phyloP scores from a whole-genome alignment of 1,139 yeast species.

The Wickerhamomyces sp. region DNA sequence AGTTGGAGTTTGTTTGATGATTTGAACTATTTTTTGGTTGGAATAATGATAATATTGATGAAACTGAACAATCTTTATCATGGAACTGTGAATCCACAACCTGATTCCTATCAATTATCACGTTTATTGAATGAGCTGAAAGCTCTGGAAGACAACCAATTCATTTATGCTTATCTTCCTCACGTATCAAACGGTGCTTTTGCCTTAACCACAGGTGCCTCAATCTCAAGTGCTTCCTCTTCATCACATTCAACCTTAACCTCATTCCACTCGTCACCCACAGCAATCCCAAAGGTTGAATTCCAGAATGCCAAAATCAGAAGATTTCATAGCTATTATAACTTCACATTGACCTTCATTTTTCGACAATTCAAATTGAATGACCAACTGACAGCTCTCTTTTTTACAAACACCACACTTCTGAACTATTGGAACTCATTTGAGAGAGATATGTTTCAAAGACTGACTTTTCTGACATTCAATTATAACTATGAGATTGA shows the following conservation, averaged over 20 bases:
- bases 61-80: conserved; percentile 16
- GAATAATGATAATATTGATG: conserved; percentile 13
- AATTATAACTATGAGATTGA: conserved; percentile 13
- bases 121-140: conserved; percentile 11
- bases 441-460: conserved; percentile 8
- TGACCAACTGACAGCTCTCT: neutral
- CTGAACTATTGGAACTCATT: conserved; percentile 13
- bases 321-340: conserved; percentile 17
- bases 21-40: conserved; percentile 16
- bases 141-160: conserved; percentile 16
- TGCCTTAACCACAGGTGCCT: neutral
- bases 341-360: conserved; percentile 12
- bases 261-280: neutral
- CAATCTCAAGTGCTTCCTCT: conserved; percentile 8
- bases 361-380: conserved; percentile 5
- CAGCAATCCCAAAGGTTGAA: conserved; percentile 1
- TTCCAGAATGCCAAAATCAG: conserved; percentile 11
- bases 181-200: no score
- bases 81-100: neutral
- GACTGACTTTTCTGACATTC: conserved; percentile 6
- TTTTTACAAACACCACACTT: conserved; percentile 6
- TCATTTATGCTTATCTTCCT: conserved; percentile 2
- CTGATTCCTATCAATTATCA: conserved; percentile 1
- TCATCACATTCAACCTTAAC: neutral
- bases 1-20: conserved; percentile 19